These are phyloP conservation scores for Coemansia sp. DNA, from an alignment of 192 early-diverging fungal species.

Conservation along the genomic window DNA sequence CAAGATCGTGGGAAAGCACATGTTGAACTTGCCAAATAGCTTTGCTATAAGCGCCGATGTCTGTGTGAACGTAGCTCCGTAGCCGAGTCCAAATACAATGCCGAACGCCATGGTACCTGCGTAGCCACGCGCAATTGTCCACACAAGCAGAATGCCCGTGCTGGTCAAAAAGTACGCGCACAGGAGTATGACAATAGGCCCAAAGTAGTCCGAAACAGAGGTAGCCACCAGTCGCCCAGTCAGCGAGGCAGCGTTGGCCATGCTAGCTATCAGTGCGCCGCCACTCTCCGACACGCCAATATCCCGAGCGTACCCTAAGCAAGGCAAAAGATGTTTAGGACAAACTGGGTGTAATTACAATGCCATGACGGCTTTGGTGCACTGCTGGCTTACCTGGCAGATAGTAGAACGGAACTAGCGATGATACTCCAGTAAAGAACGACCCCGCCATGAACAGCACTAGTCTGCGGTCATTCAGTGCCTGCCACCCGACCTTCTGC, in stretches of 20 bases:
- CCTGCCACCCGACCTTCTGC: constrained; percentile 15
- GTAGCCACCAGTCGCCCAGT: constrained; percentile 31
- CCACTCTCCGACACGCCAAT: constrained; percentile 32
- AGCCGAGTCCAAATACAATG: constrained; percentile 51
- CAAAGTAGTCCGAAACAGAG: constrained; percentile 35
- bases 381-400: constrained; percentile 38
- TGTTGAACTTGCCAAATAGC: constrained; percentile 43
- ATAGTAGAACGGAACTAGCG: constrained; percentile 51
- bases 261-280: constrained; percentile 40
- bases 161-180: constrained; percentile 33
- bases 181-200: constrained; percentile 28
- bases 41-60: constrained; percentile 48
- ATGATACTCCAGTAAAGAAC: constrained; percentile 43
- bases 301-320: constrained; percentile 36
- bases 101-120: constrained; percentile 52
- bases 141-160: constrained; percentile 34
- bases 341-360: not conserved
- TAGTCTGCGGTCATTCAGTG: constrained; percentile 26
- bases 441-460: constrained; percentile 25
- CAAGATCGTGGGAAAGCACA: not conserved
- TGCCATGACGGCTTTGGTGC: not conserved
- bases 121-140: constrained; percentile 39
- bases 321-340: not conserved
- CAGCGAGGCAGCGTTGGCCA: constrained; percentile 47
- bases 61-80: constrained; percentile 52